phyloP scores from a whole-genome alignment of 148 eudicot species.

The Spergularia marina region DNA sequence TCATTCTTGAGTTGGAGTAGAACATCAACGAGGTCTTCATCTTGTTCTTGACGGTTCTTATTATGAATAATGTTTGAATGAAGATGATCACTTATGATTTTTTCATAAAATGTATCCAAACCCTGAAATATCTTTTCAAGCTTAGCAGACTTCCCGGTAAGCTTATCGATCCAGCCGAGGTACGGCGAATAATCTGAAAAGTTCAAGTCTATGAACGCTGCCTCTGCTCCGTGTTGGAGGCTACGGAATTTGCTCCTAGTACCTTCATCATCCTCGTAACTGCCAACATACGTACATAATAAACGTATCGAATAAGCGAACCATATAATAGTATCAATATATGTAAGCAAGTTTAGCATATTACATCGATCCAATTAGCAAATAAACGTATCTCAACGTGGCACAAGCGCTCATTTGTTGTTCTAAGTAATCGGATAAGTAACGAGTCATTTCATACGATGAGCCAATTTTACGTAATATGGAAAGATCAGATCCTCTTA shows the following conservation, averaged over 20 bases:
- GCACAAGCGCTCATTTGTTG: too few species aligned
- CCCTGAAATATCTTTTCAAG: slow-evolving; percentile 16
- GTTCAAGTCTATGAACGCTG: slow-evolving; percentile 1
- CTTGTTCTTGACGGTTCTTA: not conserved
- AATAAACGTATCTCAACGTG: too few species aligned
- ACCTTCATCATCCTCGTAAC: slow-evolving; percentile 16
- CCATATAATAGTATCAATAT: too few species aligned
- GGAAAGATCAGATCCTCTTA: too few species aligned
- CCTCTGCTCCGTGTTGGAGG: slow-evolving; percentile 25
- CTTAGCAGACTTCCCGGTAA: slow-evolving; percentile 8
- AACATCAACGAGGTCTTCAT: slow-evolving; percentile 31
- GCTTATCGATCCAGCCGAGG: slow-evolving; percentile 26
- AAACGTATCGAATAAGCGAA: not conserved
- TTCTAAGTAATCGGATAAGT: too few species aligned
- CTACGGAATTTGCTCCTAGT: slow-evolving; percentile 20
- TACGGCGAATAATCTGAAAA: slow-evolving; percentile 22
- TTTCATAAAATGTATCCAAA: slow-evolving; percentile 23
- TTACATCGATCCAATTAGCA: too few species aligned
- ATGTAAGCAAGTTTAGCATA: too few species aligned
- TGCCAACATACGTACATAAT: not conserved
- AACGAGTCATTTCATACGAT: too few species aligned
- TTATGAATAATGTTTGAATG: not conserved
- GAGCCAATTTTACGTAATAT: too few species aligned
- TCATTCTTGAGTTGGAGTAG: slow-evolving; percentile 22
- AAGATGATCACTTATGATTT: slow-evolving; percentile 29